phyloP scores from a whole-genome alignment of 768 basidiomycete genomes.

The Russula foetens region DNA sequence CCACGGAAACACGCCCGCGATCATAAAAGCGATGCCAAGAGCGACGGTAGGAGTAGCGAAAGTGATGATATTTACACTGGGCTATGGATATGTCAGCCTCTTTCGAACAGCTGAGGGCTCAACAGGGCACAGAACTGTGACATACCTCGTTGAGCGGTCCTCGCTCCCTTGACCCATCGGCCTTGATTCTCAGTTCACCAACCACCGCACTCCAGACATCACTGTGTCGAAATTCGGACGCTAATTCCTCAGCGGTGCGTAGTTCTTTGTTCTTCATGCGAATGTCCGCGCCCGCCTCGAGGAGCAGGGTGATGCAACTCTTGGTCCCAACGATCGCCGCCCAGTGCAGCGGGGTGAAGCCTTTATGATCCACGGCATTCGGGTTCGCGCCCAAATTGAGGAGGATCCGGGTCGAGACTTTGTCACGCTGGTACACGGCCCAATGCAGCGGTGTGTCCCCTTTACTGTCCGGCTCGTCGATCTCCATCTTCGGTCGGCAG shows the following conservation, averaged over 20 bases:
- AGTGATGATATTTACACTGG: background rate
- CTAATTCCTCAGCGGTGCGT: slow-evolving; percentile 88
- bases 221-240: slow-evolving; percentile 66
- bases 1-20: slow-evolving; percentile 1
- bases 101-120: background rate
- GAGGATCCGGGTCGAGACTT: slow-evolving; percentile 82
- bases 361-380: slow-evolving; percentile 64
- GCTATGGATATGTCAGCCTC: background rate
- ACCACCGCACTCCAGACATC: slow-evolving; percentile 82
- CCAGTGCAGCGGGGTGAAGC: slow-evolving; percentile 89
- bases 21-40: background rate
- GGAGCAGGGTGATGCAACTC: slow-evolving; percentile 68
- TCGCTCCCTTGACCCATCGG: slow-evolving; percentile 56
- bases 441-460: slow-evolving; percentile 96
- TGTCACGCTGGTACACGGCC: slow-evolving; percentile 97
- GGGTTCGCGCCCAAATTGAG: slow-evolving; percentile 80
- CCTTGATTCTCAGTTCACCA: slow-evolving; percentile 74
- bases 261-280: slow-evolving; percentile 67
- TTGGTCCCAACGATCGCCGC: slow-evolving; percentile 84
- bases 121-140: background rate
- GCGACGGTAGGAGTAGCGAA: background rate
- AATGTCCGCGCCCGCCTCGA: slow-evolving; percentile 83
- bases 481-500: slow-evolving; percentile 73
- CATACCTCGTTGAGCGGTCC: slow-evolving; percentile 65
- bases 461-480: slow-evolving; percentile 81